Evolutionary conservation across 441 rosid genomes (phyloP).

Genomic region (Populus trichocarpa): DNA sequence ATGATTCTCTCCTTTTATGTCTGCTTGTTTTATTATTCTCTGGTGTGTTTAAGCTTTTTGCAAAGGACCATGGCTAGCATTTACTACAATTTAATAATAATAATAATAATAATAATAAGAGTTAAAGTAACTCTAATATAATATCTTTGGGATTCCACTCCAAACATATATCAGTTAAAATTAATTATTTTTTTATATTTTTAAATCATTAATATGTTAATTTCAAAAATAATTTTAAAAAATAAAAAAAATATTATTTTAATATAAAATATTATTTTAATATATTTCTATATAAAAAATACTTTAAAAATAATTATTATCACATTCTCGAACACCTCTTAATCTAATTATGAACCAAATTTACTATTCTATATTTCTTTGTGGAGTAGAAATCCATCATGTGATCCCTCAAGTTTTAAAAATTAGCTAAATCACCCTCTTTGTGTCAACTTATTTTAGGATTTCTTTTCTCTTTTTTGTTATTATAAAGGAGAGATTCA

Average conservation of each 20-base stretch:
- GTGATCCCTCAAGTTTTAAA: neutral
- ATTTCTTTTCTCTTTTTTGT: too few relatives aligned
- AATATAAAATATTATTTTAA: too few relatives aligned
- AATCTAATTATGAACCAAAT: neutral
- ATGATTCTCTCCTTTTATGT: conserved; percentile 25
- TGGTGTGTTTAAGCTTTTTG: neutral
- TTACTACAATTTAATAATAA: neutral
- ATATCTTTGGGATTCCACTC: too few relatives aligned
- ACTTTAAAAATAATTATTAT: too few relatives aligned
- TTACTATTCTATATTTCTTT: neutral
- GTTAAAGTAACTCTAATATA: too few relatives aligned
- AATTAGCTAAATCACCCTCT: neutral
- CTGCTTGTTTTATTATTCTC: neutral
- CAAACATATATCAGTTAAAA: too few relatives aligned
- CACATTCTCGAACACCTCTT: accelerated
- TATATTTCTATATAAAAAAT: too few relatives aligned
- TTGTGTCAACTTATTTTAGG: neutral
- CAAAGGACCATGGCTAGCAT: neutral
- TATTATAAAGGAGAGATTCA: too few relatives aligned
- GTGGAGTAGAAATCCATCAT: neutral
- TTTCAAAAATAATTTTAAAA: too few relatives aligned
- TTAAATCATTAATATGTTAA: too few relatives aligned
- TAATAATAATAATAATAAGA: neutral
- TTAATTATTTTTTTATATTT: too few relatives aligned
- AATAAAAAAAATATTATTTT: too few relatives aligned